Evolutionary conservation across 352 stramenopile species (phyloP).

Genomic region (Thalassiosira exigua): DNA sequence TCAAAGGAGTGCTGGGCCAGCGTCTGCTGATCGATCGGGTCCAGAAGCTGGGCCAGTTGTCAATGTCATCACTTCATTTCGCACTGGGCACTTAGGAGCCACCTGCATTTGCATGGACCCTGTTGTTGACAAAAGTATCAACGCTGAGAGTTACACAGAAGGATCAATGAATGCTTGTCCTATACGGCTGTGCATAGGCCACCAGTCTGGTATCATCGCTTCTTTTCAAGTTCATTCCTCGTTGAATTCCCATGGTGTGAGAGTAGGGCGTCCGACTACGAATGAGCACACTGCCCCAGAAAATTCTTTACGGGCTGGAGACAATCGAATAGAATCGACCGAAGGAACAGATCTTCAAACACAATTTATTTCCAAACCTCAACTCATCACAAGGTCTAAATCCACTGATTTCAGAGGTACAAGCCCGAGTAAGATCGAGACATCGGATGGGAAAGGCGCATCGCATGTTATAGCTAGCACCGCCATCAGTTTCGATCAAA

Average conservation of each 20-base stretch:
- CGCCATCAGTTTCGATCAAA: not conserved
- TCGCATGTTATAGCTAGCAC: not conserved
- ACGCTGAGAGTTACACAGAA: not conserved
- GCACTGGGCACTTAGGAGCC: constrained; percentile 28
- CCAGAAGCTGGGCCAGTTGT: constrained; percentile 5
- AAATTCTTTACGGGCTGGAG: too few species aligned
- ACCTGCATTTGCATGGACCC: constrained; percentile 52
- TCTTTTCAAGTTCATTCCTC: constrained; percentile 30
- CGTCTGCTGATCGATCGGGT: not conserved
- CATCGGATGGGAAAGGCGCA: too few species aligned
- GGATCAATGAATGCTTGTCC: not conserved
- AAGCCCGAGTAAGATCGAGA: too few species aligned
- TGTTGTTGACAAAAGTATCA: not conserved
- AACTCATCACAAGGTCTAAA: too few species aligned
- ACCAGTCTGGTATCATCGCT: constrained; percentile 39
- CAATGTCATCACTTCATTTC: constrained; percentile 48
- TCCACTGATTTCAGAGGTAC: too few species aligned
- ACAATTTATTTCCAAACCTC: too few species aligned
- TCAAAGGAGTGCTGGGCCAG: too few species aligned
- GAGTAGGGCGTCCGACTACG: not conserved
- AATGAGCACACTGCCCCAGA: too few species aligned
- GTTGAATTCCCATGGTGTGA: not conserved
- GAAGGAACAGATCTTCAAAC: too few species aligned
- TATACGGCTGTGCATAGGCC: constrained; percentile 41
- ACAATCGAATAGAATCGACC: too few species aligned